Evolutionary conservation across 2,329 filamentous ascomycete genomes (phyloP), one percentile per base, ranked within the genome.

Genomic region (Paraconiothyrium sp.): DNA sequence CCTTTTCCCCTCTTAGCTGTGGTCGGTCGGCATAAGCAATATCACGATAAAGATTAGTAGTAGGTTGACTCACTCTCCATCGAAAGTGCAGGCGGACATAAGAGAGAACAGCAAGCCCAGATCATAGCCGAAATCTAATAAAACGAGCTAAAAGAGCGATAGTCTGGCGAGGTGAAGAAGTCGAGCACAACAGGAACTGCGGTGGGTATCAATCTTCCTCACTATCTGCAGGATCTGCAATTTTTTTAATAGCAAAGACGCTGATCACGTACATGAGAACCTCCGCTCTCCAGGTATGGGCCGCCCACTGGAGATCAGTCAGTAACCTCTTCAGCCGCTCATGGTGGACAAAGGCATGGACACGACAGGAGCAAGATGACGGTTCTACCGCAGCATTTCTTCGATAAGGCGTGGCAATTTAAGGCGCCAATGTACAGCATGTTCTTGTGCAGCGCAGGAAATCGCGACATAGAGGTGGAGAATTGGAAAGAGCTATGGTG

Each of bases 31-130:
- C 67, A 72, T 59, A 46, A 50, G 2, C 68, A 72, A n/a, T 76
- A 72, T 54, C 20, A 63, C 1, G 51, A 64, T 6, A 52, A 56
- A 3, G 63, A 72, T 35, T 75, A 71, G 72, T 76, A 72, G 72
- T 76, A 73, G 74, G 72, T 76, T 5, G 74, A 77, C 48, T 68
- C 65, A 11, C 56, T 77, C 1, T 73, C 70, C 35, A 75, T 77
- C 55, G 74, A 76, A 47, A 66, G 74, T 7, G 50, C 60, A 9
- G 68, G 76, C 60, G 55, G 59, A 4, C 34, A 65, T 20, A 72
- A 77, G 59, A 66, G 70, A 16, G 69, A 67, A n/a, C 46, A 63
- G 35, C 75, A 77, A 47, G 70, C 76, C 14, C 67, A 65, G n/a
- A 70, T 77, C 39, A 76, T 76, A 74, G 69, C 69, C 5, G 61